Evolutionary conservation across 1,139 yeast genomes (phyloP).

Genomic region (Yamadazyma sp.): DNA sequence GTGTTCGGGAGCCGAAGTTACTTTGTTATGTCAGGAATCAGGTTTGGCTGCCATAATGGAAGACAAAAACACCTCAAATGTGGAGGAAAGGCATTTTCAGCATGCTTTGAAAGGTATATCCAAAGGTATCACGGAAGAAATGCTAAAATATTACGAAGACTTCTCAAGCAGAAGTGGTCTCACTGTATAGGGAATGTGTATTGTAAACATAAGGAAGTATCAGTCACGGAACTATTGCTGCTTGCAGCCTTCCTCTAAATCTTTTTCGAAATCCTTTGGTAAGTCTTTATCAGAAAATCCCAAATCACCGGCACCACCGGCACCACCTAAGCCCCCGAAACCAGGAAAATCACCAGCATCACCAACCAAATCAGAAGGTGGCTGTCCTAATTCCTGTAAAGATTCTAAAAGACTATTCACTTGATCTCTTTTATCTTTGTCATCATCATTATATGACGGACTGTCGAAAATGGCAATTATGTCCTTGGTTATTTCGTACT

Average conservation of each 20-base stretch:
- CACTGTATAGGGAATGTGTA: conserved; percentile 18
- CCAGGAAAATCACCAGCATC: conserved; percentile 64
- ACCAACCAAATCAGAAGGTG: conserved; percentile 79
- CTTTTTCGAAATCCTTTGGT: conserved; percentile 51
- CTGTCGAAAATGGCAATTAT: conserved; percentile 60
- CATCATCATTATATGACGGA: conserved; percentile 52
- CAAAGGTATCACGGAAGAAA: conserved; percentile 77
- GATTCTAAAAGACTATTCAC: conserved; percentile 61
- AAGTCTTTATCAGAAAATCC: conserved; percentile 45
- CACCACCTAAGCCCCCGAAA: conserved; percentile 33
- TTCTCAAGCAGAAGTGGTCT: conserved; percentile 55
- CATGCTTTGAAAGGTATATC: conserved; percentile 67
- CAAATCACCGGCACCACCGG: conserved; percentile 27
- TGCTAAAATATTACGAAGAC: conserved; percentile 71
- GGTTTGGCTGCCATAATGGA: conserved; percentile 92
- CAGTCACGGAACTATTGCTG: conserved; percentile 20
- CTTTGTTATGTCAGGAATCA: conserved; percentile 89
- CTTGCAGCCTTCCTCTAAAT: conserved; percentile 37
- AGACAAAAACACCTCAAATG: conserved; percentile 52
- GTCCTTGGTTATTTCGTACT: conserved; percentile 52
- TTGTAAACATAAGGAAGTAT: conserved; percentile 3
- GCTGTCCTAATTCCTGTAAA: conserved; percentile 82
- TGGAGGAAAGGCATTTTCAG: conserved; percentile 65
- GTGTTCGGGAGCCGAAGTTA: conserved; percentile 96
- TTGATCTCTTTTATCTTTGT: conserved; percentile 49